These are phyloP conservation scores for Pseudocercospora musae DNA, from an alignment of 2,329 filamentous ascomycete species.

Conservation along the genomic window DNA sequence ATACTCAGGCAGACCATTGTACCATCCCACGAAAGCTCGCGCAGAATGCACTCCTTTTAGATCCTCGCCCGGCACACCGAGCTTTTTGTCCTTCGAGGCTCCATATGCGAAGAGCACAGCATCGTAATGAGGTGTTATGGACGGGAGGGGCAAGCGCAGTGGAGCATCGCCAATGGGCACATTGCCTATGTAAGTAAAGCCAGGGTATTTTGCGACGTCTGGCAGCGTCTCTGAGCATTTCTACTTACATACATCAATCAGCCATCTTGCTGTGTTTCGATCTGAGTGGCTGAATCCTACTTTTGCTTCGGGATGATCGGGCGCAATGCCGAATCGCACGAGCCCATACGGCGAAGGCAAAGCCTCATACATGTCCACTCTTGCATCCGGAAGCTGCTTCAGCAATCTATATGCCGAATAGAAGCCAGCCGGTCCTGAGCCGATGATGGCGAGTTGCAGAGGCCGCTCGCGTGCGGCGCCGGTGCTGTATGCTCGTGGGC, in stretches of 20 bases:
- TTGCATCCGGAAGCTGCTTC: constrained; percentile 66
- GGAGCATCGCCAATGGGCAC: constrained; percentile 66
- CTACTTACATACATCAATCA: constrained; percentile 46
- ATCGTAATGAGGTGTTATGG: constrained; percentile 79
- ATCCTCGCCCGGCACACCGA: constrained; percentile 78
- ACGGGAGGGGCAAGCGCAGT: constrained; percentile 57
- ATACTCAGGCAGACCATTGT: constrained; percentile 89
- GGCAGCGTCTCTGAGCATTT: constrained; percentile 94
- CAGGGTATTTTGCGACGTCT: constrained; percentile 75
- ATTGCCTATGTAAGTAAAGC: constrained; percentile 91
- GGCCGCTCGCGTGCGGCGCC: constrained; percentile 36
- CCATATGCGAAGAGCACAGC: constrained; percentile 91
- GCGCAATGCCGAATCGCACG: constrained; percentile 92
- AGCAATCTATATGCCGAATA: constrained; percentile 88
- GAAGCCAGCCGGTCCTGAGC: constrained; percentile 89
- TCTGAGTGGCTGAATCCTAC: constrained; percentile 45
- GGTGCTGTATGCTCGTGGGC: constrained; percentile 26
- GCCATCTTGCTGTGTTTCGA: constrained; percentile 11
- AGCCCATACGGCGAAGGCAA: constrained; percentile 90
- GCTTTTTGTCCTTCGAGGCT: constrained; percentile 74
- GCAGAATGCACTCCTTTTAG: constrained; percentile 79
- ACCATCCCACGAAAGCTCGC: constrained; percentile 94
- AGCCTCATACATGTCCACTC: constrained; percentile 94
- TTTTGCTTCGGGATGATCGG: constrained; percentile 98
- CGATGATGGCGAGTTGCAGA: constrained; percentile 81